Conservation (phyloP, 176 grass and related monocot genomes). For the Tillandsia leiboldiana region DNA sequence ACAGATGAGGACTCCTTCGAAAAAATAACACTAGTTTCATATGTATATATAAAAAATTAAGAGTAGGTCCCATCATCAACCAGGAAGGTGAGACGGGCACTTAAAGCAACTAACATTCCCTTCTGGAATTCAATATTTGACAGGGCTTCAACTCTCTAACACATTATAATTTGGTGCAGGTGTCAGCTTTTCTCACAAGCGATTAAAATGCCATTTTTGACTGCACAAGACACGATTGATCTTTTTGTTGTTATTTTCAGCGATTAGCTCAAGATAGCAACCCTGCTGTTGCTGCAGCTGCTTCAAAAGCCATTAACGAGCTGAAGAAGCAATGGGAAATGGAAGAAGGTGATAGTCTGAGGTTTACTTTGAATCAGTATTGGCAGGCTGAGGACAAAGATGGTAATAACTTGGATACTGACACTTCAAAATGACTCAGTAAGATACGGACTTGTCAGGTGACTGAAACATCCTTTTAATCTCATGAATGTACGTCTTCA, state of each 20-base stretch:
- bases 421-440: neutral
- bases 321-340: constrained; percentile 86
- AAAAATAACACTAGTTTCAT: neutral
- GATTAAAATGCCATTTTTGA: neutral
- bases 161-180: neutral
- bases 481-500: too few relatives aligned
- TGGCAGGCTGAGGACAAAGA: constrained; percentile 15
- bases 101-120: neutral
- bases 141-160: neutral
- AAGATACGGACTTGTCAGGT: neutral
- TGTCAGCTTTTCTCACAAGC: neutral
- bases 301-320: constrained; percentile 74
- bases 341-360: constrained; percentile 89
- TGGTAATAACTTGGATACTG: constrained; percentile 18
- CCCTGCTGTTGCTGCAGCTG: constrained; percentile 55
- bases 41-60: neutral
- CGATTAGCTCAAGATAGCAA: constrained; percentile 88
- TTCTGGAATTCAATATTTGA: neutral
- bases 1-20: neutral
- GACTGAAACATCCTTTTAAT: neutral
- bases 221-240: neutral
- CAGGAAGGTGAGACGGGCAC: neutral
- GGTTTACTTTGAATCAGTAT: constrained; percentile 63
- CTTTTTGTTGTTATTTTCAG: constrained; percentile 29
- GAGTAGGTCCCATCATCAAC: neutral